Base-by-base conservation (phyloP, 2,329 filamentous ascomycete species). In the Corinectria fuckeliana region DNA sequence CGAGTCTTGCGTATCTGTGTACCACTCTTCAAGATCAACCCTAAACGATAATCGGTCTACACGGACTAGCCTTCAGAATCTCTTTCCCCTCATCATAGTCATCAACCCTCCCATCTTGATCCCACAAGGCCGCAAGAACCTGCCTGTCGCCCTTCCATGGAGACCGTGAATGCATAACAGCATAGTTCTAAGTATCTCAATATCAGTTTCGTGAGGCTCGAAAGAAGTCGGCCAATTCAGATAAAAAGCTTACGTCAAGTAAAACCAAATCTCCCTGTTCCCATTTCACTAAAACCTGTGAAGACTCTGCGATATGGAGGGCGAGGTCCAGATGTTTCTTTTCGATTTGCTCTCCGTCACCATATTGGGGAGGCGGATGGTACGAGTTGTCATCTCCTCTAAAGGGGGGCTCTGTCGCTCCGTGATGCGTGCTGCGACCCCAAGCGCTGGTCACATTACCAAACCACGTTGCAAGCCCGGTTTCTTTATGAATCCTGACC, bases 381-480 rank as follows among this genome's bases (percentile, higher is more conserved):
- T 76, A 76, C 2, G 70, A 72, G n/a, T 58, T 68, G 38, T 75
- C 71, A 38, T 75, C 72, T 4, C 72, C 72, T 14, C 61, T 65
- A 52, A 73, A 74, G 0, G 73, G 72, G 9, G 67, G 65, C 18
- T 66, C 59, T 1, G 73, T 75, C 26, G 72, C 74, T 13, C 73
- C 72, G 48, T 75, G 74, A 26, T 72, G 67, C 14, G 53, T 65
- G 45, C 72, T 75, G 11, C 72, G 68, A 4, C 72, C 74, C 73
- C 73, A 76, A 2, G 73, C 73, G 14, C 69, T 72, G 7, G 74
- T 75, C n/a, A 76, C 58, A 48, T 75, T 75, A 6, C 74, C 74
- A 41, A 76, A 76, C 62, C 69, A 75, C 0, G 69, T 70, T 0
- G 68, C 64, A 3, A 69, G 50, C 0, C 65, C 69, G 1, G 67